Percentiles rank a stretch among this genome's conserved stretches.
Conservation (phyloP, 108 stramenopile genomes). For the Cyclotella atomus region DNA sequence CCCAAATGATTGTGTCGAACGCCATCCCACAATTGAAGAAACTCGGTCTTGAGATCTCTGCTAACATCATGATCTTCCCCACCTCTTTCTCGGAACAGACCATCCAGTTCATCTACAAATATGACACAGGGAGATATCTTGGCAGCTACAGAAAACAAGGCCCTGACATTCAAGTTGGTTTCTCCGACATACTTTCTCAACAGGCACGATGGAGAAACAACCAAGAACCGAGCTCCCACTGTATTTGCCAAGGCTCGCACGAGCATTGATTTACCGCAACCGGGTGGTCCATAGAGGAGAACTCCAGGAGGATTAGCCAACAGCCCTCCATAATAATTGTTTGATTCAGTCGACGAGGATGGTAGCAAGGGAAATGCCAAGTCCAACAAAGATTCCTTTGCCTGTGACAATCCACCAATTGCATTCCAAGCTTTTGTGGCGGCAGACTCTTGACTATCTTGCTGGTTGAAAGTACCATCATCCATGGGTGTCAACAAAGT, state of each 20-base stretch:
- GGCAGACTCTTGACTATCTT: background rate
- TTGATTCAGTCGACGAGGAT: background rate
- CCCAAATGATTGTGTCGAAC: constrained; percentile 31
- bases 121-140: constrained; percentile 74
- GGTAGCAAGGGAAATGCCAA: constrained; percentile 47
- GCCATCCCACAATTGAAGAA: constrained; percentile 95
- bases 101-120: constrained; percentile 96
- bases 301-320: constrained; percentile 65
- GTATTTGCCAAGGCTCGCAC: constrained; percentile 84
- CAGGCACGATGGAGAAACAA: constrained; percentile 90
- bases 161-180: constrained; percentile 91
- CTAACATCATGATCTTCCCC: constrained; percentile 88
- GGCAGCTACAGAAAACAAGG: constrained; percentile 87
- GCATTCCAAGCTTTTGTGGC: constrained; percentile 40
- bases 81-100: constrained; percentile 81
- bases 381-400: constrained; percentile 50
- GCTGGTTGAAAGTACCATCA: constrained; percentile 12
- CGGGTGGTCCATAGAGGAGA: constrained; percentile 81
- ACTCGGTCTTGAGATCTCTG: constrained; percentile 96
- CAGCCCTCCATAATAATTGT: constrained; percentile 51
- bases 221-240: constrained; percentile 83
- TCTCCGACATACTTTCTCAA: constrained; percentile 94
- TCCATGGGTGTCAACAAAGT: constrained; percentile 36
- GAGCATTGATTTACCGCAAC: constrained; percentile 91
- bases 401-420: constrained; percentile 48